Evolutionary conservation across 768 basidiomycete genomes (phyloP), one percentile per base, ranked within the genome.

Genomic region (Coprinellus aureogranulatus): DNA sequence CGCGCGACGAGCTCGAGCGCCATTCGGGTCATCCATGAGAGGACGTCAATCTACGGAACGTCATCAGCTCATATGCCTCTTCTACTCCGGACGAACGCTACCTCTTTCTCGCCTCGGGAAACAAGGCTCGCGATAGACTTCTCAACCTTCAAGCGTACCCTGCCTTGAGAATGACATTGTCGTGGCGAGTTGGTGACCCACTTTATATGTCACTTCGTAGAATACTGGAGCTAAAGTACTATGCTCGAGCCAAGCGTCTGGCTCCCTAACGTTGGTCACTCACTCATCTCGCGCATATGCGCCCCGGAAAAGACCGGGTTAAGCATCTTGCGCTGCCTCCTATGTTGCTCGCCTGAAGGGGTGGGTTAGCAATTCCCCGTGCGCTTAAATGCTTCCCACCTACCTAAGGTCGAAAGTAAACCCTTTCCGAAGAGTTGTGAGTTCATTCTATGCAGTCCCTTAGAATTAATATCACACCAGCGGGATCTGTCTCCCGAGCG

Each of bases 291-390:
- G 4, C 72, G 70, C 67, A 77, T 65, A 50, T 74, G 71, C 0
- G 65, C 64, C 18, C 63, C 65, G 16, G 74, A 74, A 53, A 77
- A 77, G 2, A 72, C 70, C 1, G 74, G 74, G 59, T 72, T 73
- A 16, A 77, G 51, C 63, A 77, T 64, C 55, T 73, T 75, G 20
- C 74, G 60, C 53, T 75, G 74, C 40, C 70, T 77, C n/a, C 68
- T 64, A 58, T 80, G 78, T 23, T 75, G 71, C 20, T 76, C 72
- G 16, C 78, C 78, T 78, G 18, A 9, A 5, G 16, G n/a, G 16
- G 20, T 10, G 41, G 22, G 37, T 9, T 6, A 42, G 20, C 57
- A 61, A n/a, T n/a, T n/a, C n/a, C n/a, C n/a, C n/a, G n/a, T n/a
- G n/a, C n/a, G n/a, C n/a, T n/a, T n/a, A n/a, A n/a, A n/a, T n/a